Conservation (phyloP, 371 early-diverging fungal genomes). For the Nosema bombycis region DNA sequence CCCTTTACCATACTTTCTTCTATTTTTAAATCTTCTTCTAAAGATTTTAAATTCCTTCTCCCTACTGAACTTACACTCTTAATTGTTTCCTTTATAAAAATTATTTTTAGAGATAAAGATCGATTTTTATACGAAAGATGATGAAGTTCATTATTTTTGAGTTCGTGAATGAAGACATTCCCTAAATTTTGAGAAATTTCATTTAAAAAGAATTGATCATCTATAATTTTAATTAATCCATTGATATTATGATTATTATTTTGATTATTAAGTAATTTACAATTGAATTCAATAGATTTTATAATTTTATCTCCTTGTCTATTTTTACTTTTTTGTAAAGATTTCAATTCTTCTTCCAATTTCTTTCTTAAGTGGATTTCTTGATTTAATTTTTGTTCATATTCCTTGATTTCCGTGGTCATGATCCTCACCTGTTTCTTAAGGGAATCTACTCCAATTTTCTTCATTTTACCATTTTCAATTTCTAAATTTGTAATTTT, state of each 20-base stretch:
- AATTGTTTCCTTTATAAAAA: constrained; percentile 55
- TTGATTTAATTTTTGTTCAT: constrained; percentile 53
- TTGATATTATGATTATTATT: background rate
- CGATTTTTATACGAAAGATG: constrained; percentile 49
- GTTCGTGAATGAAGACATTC: constrained; percentile 42
- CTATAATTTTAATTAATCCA: constrained; percentile 18
- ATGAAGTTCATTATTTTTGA: constrained; percentile 54
- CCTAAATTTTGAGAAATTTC: constrained; percentile 12
- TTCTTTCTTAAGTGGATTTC: constrained; percentile 37
- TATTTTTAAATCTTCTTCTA: constrained; percentile 57
- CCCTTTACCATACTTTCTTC: constrained; percentile 62
- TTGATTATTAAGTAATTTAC: constrained; percentile 5
- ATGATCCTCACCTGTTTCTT: constrained; percentile 51
- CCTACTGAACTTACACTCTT: constrained; percentile 26
- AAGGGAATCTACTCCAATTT: constrained; percentile 30
- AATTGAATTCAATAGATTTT: too few relatives aligned
- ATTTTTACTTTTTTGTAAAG: constrained; percentile 27
- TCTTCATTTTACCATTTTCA: constrained; percentile 12
- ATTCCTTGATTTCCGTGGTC: constrained; percentile 55
- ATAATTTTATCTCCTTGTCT: too few relatives aligned
- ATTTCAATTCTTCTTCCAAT: constrained; percentile 49
- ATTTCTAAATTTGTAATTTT: background rate
- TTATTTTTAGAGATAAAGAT: constrained; percentile 47
- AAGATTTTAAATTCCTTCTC: constrained; percentile 42
- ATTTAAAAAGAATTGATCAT: constrained; percentile 21